Conservation (phyloP, 2,329 filamentous ascomycete species). For the Diplocarpon rosae region DNA sequence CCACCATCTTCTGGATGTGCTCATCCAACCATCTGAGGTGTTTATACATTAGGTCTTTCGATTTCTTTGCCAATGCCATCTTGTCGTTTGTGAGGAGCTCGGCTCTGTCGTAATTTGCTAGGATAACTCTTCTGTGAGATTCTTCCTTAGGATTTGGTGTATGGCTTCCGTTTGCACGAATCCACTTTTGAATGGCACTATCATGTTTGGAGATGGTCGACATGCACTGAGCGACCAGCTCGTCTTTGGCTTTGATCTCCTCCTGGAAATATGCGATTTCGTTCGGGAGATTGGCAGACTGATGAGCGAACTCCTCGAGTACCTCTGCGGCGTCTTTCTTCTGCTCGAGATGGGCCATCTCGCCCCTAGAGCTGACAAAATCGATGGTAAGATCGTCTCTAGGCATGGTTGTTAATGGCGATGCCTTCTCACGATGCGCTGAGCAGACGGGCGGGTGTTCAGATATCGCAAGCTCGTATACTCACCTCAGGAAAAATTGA, state of each 20-base stretch:
- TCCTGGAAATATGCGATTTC: slow-evolving; percentile 77
- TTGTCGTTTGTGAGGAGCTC: slow-evolving; percentile 68
- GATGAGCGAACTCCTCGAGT: slow-evolving; percentile 68
- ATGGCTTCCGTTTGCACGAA: slow-evolving; percentile 65
- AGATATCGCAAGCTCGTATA: slow-evolving; percentile 16
- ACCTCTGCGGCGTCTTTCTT: slow-evolving; percentile 55
- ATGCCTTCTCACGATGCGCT: slow-evolving; percentile 18
- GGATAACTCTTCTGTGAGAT: slow-evolving; percentile 51
- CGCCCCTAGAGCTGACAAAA: slow-evolving; percentile 37
- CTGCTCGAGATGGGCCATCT: slow-evolving; percentile 47
- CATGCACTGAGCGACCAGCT: slow-evolving; percentile 56
- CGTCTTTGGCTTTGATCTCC: slow-evolving; percentile 72
- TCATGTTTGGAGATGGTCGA: slow-evolving; percentile 63
- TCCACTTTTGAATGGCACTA: slow-evolving; percentile 67
- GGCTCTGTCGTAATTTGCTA: slow-evolving; percentile 56
- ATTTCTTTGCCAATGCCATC: slow-evolving; percentile 55
- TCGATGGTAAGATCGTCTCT: slow-evolving; percentile 64
- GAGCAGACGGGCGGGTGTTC: slow-evolving; percentile 9
- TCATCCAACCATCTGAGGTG: slow-evolving; percentile 51
- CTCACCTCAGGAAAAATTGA: slow-evolving; percentile 20
- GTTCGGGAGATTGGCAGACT: slow-evolving; percentile 67
- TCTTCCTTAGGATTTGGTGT: slow-evolving; percentile 67
- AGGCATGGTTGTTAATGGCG: slow-evolving; percentile 54
- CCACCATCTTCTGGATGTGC: slow-evolving; percentile 51
- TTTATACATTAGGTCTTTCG: slow-evolving; percentile 48